Evolutionary conservation across 2,329 filamentous ascomycete species (phyloP), one percentile per base, ranked within the genome.

Genomic region (Aspergillus ustus): DNA sequence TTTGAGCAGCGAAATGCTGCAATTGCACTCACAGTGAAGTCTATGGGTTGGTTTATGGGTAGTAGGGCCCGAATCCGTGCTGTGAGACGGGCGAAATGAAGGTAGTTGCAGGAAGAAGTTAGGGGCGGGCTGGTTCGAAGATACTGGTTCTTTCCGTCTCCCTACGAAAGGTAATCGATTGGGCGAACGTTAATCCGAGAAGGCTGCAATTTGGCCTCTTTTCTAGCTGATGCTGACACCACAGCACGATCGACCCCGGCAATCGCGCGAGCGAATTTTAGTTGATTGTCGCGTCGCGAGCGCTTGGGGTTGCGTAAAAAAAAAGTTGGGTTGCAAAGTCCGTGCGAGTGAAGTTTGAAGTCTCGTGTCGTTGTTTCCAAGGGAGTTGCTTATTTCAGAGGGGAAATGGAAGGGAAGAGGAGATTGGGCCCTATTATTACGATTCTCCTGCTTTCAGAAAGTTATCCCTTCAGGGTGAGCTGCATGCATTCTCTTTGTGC

Each of bases 181-280:
- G 66, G 67, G 67, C 57, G 63, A 67, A 69, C 63, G 67, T 69
- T 69, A 68, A 66, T 69, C 67, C 67, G 59, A 52, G 45, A 52
- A 50, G 49, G 40, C n/a, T 56, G 61, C 59, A 58, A 52, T 50
- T 45, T 57, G 49, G 52, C 48, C 40, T 20, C 40, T 46, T 2
- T 44, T 48, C 43, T 2, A 8, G 20, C 19, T 51, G 48, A 45
- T 15, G 22, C 19, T 51, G 48, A 45, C 28, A 7, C 49, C 3
- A n/a, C 57, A 37, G 44, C 45, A n/a, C 11, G 22, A 20, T 49
- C 49, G 22, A 31, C 29, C 4, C 25, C 4, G 7, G 19, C 34
- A 45, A 60, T 31, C 28, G 34, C 43, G 20, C 20, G 46, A 40
- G 13, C 4, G 44, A 20, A 29, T n/a, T 48, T 56, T 4, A 15